Conservation (phyloP, 352 stramenopile species). For the Globisporangium nodosum region DNA sequence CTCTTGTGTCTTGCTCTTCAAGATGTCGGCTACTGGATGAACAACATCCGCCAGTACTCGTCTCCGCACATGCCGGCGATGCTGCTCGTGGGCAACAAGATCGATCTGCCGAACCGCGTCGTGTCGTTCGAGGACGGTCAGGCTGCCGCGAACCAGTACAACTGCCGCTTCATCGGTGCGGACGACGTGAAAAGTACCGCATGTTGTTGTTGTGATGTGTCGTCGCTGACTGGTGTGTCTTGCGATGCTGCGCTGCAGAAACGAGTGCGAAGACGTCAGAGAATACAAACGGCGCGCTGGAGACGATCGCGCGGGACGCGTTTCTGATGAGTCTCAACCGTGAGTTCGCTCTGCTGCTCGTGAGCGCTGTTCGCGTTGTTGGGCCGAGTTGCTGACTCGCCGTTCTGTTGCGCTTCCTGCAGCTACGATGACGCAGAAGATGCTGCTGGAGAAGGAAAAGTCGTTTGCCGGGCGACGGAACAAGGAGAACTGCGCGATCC, state of each 20-base stretch:
- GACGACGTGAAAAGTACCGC: background rate
- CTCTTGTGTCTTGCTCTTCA: constrained; percentile 12
- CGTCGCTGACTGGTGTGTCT: background rate
- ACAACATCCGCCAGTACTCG: constrained; percentile 91
- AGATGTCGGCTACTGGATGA: constrained; percentile 95
- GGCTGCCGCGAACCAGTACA: constrained; percentile 76
- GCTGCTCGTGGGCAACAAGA: constrained; percentile 91
- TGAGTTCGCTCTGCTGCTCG: constrained; percentile 26
- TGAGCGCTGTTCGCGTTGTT: background rate
- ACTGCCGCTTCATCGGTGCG: constrained; percentile 83
- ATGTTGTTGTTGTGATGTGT: no score
- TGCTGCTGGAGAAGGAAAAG: constrained; percentile 76
- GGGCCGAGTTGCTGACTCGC: background rate
- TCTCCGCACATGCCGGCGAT: constrained; percentile 68
- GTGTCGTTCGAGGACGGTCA: constrained; percentile 76
- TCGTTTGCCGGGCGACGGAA: constrained; percentile 58
- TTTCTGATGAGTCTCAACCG: constrained; percentile 85
- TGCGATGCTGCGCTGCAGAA: constrained; percentile 31
- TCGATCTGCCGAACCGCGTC: constrained; percentile 84
- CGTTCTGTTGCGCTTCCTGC: background rate
- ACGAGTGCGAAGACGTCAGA: constrained; percentile 87
- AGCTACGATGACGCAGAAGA: constrained; percentile 76
- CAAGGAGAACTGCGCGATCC: constrained; percentile 81
- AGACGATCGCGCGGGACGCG: constrained; percentile 82
- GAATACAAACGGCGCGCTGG: constrained; percentile 80